These are phyloP conservation scores for Pythium dissotocum DNA, from an alignment of 352 stramenopile genomes.

Conservation along the genomic window DNA sequence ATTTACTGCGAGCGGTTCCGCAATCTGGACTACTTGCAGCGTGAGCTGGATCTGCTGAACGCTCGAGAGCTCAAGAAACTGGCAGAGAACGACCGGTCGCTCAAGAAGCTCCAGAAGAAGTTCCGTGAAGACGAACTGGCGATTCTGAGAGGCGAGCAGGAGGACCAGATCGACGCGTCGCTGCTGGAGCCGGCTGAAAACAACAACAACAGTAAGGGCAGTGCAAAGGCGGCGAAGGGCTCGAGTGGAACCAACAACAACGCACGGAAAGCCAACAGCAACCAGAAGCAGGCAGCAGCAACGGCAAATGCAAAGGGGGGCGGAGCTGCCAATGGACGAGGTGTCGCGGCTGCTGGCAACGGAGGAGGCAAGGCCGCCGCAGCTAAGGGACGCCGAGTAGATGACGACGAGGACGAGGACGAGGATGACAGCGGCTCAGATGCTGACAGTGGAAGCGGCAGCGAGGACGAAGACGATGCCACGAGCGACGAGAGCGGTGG, in stretches of 20 bases:
- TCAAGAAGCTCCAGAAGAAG: conserved; percentile 93
- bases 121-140: conserved; percentile 91
- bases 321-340: conserved; percentile 11
- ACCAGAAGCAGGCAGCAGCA: conserved; percentile 46
- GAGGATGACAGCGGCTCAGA: conserved; percentile 54
- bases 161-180: conserved; percentile 72
- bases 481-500: conserved; percentile 57
- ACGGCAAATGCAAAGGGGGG: conserved; percentile 10
- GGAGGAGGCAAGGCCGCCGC: conserved; percentile 15
- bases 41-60: conserved; percentile 91
- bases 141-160: conserved; percentile 87
- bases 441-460: conserved; percentile 43
- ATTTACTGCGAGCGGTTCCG: conserved; percentile 93
- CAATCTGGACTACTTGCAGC: conserved; percentile 97
- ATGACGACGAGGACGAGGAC: conserved; percentile 28
- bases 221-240: conserved; percentile 44
- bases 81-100: conserved; percentile 84
- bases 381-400: conserved; percentile 1
- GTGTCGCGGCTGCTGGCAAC: neutral
- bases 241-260: conserved; percentile 38
- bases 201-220: conserved; percentile 36
- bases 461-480: conserved; percentile 44
- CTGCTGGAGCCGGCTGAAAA: conserved; percentile 45
- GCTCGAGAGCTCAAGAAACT: conserved; percentile 86
- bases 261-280: conserved; percentile 36